Evolutionary conservation across 495 filamentous ascomycete genomes (phyloP), one percentile per base, ranked within the genome.

Genomic region (Bathelium albidoporum): DNA sequence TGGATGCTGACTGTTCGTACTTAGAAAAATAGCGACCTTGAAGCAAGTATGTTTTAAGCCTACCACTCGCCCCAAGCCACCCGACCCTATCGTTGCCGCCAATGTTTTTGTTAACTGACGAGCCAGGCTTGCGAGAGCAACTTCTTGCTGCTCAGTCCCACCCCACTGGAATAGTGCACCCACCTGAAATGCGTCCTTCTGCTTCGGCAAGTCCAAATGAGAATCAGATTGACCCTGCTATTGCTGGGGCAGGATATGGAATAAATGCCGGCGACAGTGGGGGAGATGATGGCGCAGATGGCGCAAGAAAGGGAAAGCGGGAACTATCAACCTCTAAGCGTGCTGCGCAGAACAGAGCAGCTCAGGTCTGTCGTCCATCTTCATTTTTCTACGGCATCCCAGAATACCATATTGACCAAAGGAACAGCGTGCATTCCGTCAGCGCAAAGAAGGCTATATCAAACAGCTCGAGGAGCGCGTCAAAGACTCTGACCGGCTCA

Each of bases 391-490:
- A 0, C 12, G 22, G 2, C 22, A 24, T 55, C 34, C 59, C 63
- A 20, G 52, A 62, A 70, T 62, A 67, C 44, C 45, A 32, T 64
- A 64, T 58, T 58, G 52, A 66, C 58, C 72, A 20, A 58, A 62
- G 24, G 7, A 55, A 66, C 71, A 97, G 94, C 86, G 94, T 68
- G 94, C 94, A 24, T 98, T 98, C 76, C 89, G 94, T 28, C 92
- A 97, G 79, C 89, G 94, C 60, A 98, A 98, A 75, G 94, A 98
- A 76, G 89, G 86, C 34, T 96, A 97, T 73, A 98, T 98, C 73
- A 95, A 96, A 78, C 91, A 92, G 72, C 81, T 98, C 18, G 94
- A 97, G 73, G 88, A 92, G 68, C 89, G 96, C 73, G 89, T 95
- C 49, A 83, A 88, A 65, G 89, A 90, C 22, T 85, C 83, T 69